A percentile compares a stretch with the other conserved stretches of the same genome.
Evolutionary conservation across 108 stramenopile species (phyloP).

Genomic region (Pseudonitzschia delicatissima): DNA sequence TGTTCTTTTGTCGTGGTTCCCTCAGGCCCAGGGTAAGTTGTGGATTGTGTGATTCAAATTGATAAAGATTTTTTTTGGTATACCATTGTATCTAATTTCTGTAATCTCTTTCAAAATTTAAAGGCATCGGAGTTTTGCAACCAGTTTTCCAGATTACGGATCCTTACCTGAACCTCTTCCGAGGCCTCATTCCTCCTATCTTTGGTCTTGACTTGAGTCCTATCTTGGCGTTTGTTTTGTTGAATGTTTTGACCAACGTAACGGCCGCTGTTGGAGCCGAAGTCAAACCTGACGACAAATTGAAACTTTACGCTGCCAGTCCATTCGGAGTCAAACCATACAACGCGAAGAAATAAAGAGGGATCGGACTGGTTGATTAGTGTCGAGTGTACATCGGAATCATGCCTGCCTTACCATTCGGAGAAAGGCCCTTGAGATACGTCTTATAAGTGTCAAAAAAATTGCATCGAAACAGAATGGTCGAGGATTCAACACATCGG

Average conservation of each 20-base stretch:
- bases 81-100: background rate
- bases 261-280: conserved; percentile 62
- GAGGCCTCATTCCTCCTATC: conserved; percentile 79
- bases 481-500: no score
- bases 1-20: conserved; percentile 88
- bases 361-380: no score
- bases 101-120: background rate
- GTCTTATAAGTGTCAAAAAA: no score
- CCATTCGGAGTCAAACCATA: conserved; percentile 16
- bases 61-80: background rate
- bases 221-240: conserved; percentile 67
- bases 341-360: background rate
- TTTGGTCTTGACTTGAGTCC: conserved; percentile 85
- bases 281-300: conserved; percentile 27
- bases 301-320: conserved; percentile 13
- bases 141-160: conserved; percentile 88
- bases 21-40: conserved; percentile 61
- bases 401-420: no score
- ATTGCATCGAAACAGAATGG: no score
- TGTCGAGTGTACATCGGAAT: no score
- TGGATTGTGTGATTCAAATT: background rate
- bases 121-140: conserved; percentile 53
- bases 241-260: conserved; percentile 51
- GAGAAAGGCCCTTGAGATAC: no score
- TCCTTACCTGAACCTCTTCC: conserved; percentile 89